Conservation (phyloP, 768 basidiomycete genomes). For the Pulveroboletus ravenelii region DNA sequence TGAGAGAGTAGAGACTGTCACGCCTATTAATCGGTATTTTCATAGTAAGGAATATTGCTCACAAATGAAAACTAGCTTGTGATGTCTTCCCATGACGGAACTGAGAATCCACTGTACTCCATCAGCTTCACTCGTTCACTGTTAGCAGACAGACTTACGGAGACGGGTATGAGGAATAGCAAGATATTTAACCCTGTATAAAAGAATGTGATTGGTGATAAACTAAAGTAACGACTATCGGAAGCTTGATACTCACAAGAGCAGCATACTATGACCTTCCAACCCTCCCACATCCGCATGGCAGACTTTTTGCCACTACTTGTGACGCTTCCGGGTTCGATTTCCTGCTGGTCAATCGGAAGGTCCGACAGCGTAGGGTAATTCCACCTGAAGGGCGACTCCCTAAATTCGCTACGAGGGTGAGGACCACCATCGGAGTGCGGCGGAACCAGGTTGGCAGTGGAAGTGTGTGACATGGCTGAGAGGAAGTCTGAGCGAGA, state of each 20-base stretch:
- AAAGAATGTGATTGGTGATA: background rate
- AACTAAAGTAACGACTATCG: background rate
- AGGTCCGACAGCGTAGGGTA: slow-evolving; percentile 19
- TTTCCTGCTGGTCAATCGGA: slow-evolving; percentile 10
- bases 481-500: slow-evolving; percentile 23
- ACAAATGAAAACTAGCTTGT: slow-evolving; percentile 62
- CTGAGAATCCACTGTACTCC: slow-evolving; percentile 51
- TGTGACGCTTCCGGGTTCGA: background rate
- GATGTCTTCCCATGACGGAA: slow-evolving; percentile 42
- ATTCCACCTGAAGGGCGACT: slow-evolving; percentile 32
- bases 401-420: slow-evolving; percentile 19
- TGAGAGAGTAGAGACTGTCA: slow-evolving; percentile 57
- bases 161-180: slow-evolving; percentile 58
- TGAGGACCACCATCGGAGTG: slow-evolving; percentile 4
- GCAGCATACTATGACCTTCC: slow-evolving; percentile 48
- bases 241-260: slow-evolving; percentile 43
- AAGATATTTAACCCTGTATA: slow-evolving; percentile 64
- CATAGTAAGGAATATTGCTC: slow-evolving; percentile 20
- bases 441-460: slow-evolving; percentile 22
- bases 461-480: slow-evolving; percentile 20
- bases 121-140: background rate
- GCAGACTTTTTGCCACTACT: slow-evolving; percentile 2
- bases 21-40: background rate
- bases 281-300: slow-evolving; percentile 41
- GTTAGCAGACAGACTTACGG: slow-evolving; percentile 41